Evolutionary conservation across 495 filamentous ascomycete genomes (phyloP).

Genomic region (Penicillium argentinense): DNA sequence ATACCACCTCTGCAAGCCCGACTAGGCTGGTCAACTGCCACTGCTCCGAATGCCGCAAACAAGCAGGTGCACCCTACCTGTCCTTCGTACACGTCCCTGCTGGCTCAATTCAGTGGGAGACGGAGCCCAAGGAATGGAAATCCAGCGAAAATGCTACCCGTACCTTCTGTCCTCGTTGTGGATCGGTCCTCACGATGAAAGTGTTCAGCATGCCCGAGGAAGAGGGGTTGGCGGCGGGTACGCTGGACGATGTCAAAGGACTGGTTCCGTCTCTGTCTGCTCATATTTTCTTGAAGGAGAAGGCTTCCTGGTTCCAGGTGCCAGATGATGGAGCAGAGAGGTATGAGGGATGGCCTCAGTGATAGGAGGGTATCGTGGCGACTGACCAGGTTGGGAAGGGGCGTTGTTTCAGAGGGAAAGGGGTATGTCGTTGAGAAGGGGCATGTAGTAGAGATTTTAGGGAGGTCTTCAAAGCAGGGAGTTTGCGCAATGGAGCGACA

Average conservation of each 20-base stretch:
- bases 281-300: slow-evolving; percentile 32
- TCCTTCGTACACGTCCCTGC: slow-evolving; percentile 23
- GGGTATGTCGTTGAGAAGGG: too few species aligned
- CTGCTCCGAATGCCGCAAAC: slow-evolving; percentile 30
- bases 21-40: slow-evolving; percentile 27
- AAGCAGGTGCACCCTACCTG: slow-evolving; percentile 31
- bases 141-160: slow-evolving; percentile 23
- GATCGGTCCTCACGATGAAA: slow-evolving; percentile 29
- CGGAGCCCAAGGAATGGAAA: slow-evolving; percentile 16
- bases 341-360: slow-evolving; percentile 5
- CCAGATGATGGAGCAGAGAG: slow-evolving; percentile 24
- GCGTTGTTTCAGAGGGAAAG: too few species aligned
- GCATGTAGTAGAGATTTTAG: too few species aligned
- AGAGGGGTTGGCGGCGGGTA: slow-evolving; percentile 27
- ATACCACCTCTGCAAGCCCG: slow-evolving; percentile 17
- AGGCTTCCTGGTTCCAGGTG: slow-evolving; percentile 29
- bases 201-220: slow-evolving; percentile 11
- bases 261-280: slow-evolving; percentile 10
- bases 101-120: slow-evolving; percentile 20
- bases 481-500: too few species aligned
- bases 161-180: slow-evolving; percentile 30
- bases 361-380: too few species aligned
- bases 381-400: too few species aligned
- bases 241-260: slow-evolving; percentile 20
- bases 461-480: too few species aligned